Evolutionary conservation across 2,329 filamentous ascomycete genomes (phyloP).

Genomic region (Aspergillus uvarum): DNA sequence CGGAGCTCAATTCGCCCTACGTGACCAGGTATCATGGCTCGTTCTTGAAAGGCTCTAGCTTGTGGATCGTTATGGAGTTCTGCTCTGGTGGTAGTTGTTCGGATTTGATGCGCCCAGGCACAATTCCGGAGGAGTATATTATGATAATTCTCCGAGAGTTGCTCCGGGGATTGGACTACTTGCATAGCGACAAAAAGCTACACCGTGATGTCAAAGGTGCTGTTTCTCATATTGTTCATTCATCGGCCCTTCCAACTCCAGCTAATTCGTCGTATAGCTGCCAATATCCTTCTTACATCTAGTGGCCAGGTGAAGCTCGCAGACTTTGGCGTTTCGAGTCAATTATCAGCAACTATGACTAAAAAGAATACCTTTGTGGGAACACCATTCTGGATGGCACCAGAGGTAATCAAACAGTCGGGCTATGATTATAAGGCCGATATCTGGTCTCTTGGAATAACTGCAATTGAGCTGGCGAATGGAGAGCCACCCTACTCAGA

Average conservation of each 20-base stretch:
- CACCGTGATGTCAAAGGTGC: constrained; percentile 93
- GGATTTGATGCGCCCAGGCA: constrained; percentile 90
- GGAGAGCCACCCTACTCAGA: constrained; percentile 94
- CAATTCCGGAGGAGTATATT: constrained; percentile 92
- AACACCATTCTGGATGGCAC: constrained; percentile 99
- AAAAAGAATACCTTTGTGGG: constrained; percentile 99
- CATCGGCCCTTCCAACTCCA: neutral
- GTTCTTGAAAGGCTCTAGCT: constrained; percentile 89
- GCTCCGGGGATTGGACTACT: constrained; percentile 83
- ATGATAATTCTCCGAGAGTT: constrained; percentile 91
- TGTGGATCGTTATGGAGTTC: constrained; percentile 99
- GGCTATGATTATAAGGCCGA: constrained; percentile 98
- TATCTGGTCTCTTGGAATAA: constrained; percentile 96
- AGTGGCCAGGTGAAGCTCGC: constrained; percentile 96
- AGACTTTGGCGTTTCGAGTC: constrained; percentile 95
- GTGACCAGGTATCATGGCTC: constrained; percentile 98
- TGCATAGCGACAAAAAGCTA: constrained; percentile 93
- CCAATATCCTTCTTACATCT: constrained; percentile 84
- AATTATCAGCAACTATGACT: constrained; percentile 96
- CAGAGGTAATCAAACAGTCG: constrained; percentile 97
- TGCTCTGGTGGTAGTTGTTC: constrained; percentile 96
- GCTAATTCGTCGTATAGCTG: constrained; percentile 58
- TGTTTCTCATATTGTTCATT: neutral
- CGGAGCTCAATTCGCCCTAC: constrained; percentile 91
- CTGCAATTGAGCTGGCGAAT: constrained; percentile 84